These are phyloP conservation scores for Cercospora canescens DNA, from an alignment of 2,329 filamentous ascomycete genomes.

Conservation along the genomic window DNA sequence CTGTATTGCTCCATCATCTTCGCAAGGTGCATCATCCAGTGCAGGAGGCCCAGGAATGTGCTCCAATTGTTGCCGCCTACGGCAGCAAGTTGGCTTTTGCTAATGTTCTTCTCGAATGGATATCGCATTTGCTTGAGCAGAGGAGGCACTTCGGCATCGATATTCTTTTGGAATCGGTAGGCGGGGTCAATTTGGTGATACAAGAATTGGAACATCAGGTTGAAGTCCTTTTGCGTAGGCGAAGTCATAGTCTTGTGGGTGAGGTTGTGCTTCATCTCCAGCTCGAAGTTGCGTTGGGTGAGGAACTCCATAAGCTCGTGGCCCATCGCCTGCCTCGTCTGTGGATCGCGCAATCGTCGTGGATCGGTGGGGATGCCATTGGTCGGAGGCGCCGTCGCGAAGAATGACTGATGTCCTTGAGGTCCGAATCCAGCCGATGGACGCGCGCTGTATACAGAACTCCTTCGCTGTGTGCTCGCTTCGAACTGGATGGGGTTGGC, in stretches of 20 bases:
- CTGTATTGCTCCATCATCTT: constrained; percentile 89
- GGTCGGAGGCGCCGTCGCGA: constrained; percentile 78
- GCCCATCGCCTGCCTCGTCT: constrained; percentile 78
- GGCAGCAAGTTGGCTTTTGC: constrained; percentile 91
- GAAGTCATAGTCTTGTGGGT: constrained; percentile 88
- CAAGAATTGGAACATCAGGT: constrained; percentile 96
- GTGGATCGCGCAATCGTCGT: constrained; percentile 77
- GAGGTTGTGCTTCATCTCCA: constrained; percentile 95
- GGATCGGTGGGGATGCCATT: constrained; percentile 85
- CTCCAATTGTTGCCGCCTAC: constrained; percentile 98
- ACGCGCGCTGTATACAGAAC: constrained; percentile 64
- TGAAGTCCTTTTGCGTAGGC: constrained; percentile 97
- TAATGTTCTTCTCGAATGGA: constrained; percentile 92
- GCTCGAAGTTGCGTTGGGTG: constrained; percentile 90
- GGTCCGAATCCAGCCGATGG: constrained; percentile 63
- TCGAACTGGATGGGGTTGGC: constrained; percentile 44
- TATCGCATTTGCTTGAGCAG: constrained; percentile 92
- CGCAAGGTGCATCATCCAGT: constrained; percentile 99
- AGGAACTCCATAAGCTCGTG: constrained; percentile 91
- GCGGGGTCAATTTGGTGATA: constrained; percentile 94
- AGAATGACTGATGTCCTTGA: constrained; percentile 83
- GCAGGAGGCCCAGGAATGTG: constrained; percentile 86
- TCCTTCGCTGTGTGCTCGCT: constrained; percentile 65
- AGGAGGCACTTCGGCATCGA: constrained; percentile 91
- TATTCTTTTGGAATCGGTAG: constrained; percentile 89